These are phyloP conservation scores for Cubamyces sp. DNA, from an alignment of 768 basidiomycete genomes.

Conservation along the genomic window DNA sequence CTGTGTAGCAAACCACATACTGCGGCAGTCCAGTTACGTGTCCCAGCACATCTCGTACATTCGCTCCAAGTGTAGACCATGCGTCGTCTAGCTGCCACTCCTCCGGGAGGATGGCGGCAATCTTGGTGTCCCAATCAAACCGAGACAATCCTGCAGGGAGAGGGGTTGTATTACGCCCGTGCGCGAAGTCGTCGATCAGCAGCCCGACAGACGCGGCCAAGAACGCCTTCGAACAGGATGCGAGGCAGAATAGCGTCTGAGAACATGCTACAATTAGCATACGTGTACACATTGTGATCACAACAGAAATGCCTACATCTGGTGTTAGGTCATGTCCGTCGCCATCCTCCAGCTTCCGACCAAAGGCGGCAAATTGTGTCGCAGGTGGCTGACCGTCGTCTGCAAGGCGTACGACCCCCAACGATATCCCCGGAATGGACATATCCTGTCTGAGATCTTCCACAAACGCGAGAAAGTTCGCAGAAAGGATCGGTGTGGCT, in stretches of 20 bases:
- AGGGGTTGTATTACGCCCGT: constrained; percentile 33
- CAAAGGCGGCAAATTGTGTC: constrained; percentile 21
- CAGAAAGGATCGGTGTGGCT: constrained; percentile 5
- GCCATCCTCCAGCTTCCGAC: constrained; percentile 19
- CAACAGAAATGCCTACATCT: constrained; percentile 6
- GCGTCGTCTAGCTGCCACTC: constrained; percentile 46
- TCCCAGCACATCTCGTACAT: constrained; percentile 43
- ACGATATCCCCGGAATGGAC: constrained; percentile 21
- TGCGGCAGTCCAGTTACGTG: constrained; percentile 46
- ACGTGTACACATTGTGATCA: neutral
- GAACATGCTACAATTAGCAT: neutral
- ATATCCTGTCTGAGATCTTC: constrained; percentile 13
- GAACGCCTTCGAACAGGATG: constrained; percentile 40
- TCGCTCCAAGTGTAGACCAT: constrained; percentile 42
- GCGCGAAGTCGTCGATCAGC: constrained; percentile 39
- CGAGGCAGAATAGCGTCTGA: constrained; percentile 37
- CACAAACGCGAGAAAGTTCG: constrained; percentile 17
- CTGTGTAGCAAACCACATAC: constrained; percentile 32
- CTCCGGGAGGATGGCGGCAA: constrained; percentile 42
- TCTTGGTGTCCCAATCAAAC: constrained; percentile 38
- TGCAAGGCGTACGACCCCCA: constrained; percentile 23
- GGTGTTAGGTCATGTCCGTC: constrained; percentile 19
- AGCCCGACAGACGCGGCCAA: constrained; percentile 34
- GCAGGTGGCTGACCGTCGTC: constrained; percentile 1
- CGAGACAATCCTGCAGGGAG: constrained; percentile 25